These are phyloP conservation scores for Globisporangium spiculum DNA, from an alignment of 352 stramenopile species.

Conservation along the genomic window DNA sequence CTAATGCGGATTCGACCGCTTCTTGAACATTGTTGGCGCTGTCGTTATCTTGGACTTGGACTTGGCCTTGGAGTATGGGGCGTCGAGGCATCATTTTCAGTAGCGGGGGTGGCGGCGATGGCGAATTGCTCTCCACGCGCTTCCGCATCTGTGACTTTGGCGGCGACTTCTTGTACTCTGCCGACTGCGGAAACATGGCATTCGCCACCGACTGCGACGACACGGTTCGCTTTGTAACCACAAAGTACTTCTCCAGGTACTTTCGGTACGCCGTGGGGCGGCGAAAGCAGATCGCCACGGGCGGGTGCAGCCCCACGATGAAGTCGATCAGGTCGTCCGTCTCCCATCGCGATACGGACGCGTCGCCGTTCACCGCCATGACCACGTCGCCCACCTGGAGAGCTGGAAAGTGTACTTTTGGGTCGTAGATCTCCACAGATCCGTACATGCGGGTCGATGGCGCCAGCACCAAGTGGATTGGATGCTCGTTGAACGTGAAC, in stretches of 20 bases:
- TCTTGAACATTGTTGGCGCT: not conserved
- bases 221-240: conserved; percentile 26
- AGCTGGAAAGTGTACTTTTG: conserved; percentile 35
- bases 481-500: conserved; percentile 48
- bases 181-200: conserved; percentile 62
- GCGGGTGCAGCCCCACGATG: conserved; percentile 40
- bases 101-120: not conserved
- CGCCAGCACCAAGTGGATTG: conserved; percentile 48
- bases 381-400: conserved; percentile 67
- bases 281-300: conserved; percentile 49
- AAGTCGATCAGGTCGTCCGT: conserved; percentile 62
- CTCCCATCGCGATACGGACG: conserved; percentile 36
- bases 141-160: conserved; percentile 9
- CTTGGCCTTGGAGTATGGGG: not conserved
- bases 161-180: conserved; percentile 57
- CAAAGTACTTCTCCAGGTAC: conserved; percentile 50
- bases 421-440: conserved; percentile 71
- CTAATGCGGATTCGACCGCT: not conserved
- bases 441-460: conserved; percentile 74
- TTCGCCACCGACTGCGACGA: conserved; percentile 52
- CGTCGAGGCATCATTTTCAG: not conserved
- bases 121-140: conserved; percentile 9
- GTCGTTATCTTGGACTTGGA: not conserved
- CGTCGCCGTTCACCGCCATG: conserved; percentile 60
- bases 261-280: conserved; percentile 52